Evolutionary conservation across 768 basidiomycete species (phyloP).

Genomic region (Boletellus ananiceps): DNA sequence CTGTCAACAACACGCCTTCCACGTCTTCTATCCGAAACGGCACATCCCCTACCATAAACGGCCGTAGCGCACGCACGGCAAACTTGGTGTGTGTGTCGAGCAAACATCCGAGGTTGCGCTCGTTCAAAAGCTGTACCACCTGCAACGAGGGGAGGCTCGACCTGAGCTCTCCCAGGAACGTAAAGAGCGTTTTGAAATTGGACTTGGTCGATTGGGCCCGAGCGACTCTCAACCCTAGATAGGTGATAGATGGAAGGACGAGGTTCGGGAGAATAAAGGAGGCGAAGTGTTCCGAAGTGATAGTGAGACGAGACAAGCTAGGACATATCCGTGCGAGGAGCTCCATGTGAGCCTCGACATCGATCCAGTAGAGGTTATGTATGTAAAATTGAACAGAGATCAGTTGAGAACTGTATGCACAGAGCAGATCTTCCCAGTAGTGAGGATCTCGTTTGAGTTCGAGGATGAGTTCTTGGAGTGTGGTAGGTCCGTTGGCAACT

Average conservation of each 20-base stretch:
- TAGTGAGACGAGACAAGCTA: slow-evolving; percentile 16
- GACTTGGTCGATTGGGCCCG: not conserved
- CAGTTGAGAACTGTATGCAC: slow-evolving; percentile 13
- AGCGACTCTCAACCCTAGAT: slow-evolving; percentile 13
- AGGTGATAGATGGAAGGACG: slow-evolving; percentile 13
- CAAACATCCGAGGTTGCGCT: slow-evolving; percentile 13
- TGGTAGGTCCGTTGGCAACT: not conserved
- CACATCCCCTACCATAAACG: not conserved
- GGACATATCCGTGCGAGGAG: slow-evolving; percentile 15
- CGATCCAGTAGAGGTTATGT: slow-evolving; percentile 20
- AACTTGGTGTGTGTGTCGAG: slow-evolving; percentile 14
- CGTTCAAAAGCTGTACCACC: slow-evolving; percentile 19
- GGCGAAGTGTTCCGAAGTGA: slow-evolving; percentile 5
- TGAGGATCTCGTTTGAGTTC: not conserved
- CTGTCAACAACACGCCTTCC: slow-evolving; percentile 18
- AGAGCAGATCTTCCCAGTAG: slow-evolving; percentile 14
- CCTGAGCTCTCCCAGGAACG: slow-evolving; percentile 8
- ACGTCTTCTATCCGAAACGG: slow-evolving; percentile 23
- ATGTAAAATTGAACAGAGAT: slow-evolving; percentile 14
- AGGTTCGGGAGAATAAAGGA: not conserved
- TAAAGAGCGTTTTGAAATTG: slow-evolving; percentile 10
- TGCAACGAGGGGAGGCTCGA: slow-evolving; percentile 15
- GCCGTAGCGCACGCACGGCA: slow-evolving; percentile 7
- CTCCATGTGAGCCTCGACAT: not conserved
- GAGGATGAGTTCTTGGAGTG: slow-evolving; percentile 19